A percentile compares a stretch with the other conserved stretches of the same genome.
phyloP scores from a whole-genome alignment of 2,329 filamentous ascomycete species.

The Paradendryphiella salina region DNA sequence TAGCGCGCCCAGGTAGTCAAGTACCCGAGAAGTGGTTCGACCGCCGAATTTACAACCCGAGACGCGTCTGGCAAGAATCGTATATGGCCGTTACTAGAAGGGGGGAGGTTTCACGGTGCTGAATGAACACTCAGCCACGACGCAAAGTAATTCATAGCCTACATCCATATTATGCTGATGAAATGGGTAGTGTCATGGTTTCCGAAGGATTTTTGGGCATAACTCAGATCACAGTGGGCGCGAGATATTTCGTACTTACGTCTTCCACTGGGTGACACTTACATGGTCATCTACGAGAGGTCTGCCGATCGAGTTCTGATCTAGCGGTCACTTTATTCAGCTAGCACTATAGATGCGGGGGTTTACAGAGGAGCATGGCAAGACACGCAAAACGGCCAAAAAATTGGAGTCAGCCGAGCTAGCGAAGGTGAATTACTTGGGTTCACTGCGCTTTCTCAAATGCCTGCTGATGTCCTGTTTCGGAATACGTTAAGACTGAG shows the following conservation, averaged over 20 bases:
- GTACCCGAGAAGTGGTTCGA: background rate
- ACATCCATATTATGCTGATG: constrained; percentile 18
- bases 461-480: too few relatives aligned
- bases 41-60: constrained; percentile 1
- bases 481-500: too few relatives aligned
- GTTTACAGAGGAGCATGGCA: too few relatives aligned
- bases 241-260: constrained; percentile 1
- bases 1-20: too few relatives aligned
- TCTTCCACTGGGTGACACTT: constrained; percentile 11
- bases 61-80: background rate
- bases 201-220: constrained; percentile 13
- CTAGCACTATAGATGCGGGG: too few relatives aligned
- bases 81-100: background rate
- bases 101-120: constrained; percentile 6
- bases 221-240: constrained; percentile 6
- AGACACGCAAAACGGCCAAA: too few relatives aligned
- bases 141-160: constrained; percentile 6
- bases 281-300: constrained; percentile 20
- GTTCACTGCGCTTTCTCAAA: too few relatives aligned
- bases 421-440: too few relatives aligned
- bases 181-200: constrained; percentile 26
- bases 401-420: too few relatives aligned
- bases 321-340: too few relatives aligned
- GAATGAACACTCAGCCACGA: constrained; percentile 5
- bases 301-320: too few relatives aligned